A percentile compares a stretch with the other conserved stretches of the same genome.
These are phyloP conservation scores for Penicillium soppii DNA, from an alignment of 495 filamentous ascomycete species.

Conservation along the genomic window DNA sequence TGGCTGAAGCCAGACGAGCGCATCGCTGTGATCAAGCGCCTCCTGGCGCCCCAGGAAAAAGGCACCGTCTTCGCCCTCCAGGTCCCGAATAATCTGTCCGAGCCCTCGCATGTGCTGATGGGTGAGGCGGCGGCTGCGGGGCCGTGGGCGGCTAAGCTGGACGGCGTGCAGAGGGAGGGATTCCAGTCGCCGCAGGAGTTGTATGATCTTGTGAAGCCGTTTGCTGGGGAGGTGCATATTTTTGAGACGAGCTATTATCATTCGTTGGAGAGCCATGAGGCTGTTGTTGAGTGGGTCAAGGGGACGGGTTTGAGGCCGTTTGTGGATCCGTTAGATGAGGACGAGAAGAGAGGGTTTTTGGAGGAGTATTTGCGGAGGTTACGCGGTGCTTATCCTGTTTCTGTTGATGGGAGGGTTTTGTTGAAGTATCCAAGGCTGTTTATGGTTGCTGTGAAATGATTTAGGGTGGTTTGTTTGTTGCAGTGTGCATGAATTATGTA, in stretches of 20 bases:
- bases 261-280: constrained; percentile 41
- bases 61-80: constrained; percentile 55
- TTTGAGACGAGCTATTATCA: constrained; percentile 55
- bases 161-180: constrained; percentile 41
- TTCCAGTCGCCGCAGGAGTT: constrained; percentile 45
- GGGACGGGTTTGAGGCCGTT: constrained; percentile 54
- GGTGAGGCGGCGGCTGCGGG: constrained; percentile 37
- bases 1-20: constrained; percentile 47
- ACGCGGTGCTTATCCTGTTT: constrained; percentile 32
- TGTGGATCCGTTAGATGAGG: constrained; percentile 36
- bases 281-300: constrained; percentile 58
- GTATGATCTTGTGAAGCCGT: constrained; percentile 45
- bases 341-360: constrained; percentile 40
- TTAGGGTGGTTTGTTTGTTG: background rate
- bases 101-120: constrained; percentile 52
- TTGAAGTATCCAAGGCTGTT: constrained; percentile 48
- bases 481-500: too few species aligned
- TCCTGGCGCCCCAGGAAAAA: constrained; percentile 35
- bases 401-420: constrained; percentile 45
- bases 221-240: constrained; percentile 41
- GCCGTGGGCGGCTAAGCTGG: constrained; percentile 36
- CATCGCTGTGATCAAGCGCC: constrained; percentile 37
- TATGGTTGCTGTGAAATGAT: constrained; percentile 42
- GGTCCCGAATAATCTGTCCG: constrained; percentile 50
- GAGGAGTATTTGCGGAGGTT: constrained; percentile 39